These are phyloP conservation scores for Lithospermum erythrorhizon DNA, from an alignment of 257 asterid genomes.

Conservation along the genomic window DNA sequence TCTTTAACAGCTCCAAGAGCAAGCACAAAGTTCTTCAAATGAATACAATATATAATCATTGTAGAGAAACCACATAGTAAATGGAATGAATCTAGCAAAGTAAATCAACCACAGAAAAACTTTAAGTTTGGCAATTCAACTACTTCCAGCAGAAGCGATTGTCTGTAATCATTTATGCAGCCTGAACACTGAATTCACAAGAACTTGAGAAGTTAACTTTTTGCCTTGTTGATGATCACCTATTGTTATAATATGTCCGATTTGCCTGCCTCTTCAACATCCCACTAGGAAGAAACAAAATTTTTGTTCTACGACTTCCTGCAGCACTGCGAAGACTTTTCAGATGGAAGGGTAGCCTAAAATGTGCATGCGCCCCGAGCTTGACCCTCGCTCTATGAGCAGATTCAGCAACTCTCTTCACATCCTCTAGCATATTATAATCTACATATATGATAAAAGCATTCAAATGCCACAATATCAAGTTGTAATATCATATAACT, in stretches of 20 bases:
- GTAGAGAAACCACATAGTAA: no score
- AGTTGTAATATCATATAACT: no score
- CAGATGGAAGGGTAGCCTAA: conserved; percentile 46
- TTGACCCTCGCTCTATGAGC: conserved; percentile 55
- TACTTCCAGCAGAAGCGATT: background rate
- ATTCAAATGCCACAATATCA: no score
- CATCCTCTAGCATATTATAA: conserved; percentile 83
- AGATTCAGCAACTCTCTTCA: conserved; percentile 78
- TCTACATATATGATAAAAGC: conserved; percentile 27
- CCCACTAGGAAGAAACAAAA: conserved; percentile 51
- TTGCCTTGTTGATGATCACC: conserved; percentile 19
- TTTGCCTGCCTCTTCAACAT: conserved; percentile 70
- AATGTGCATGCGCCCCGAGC: conserved; percentile 34
- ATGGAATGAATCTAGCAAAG: no score
- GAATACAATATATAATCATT: no score
- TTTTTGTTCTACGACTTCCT: conserved; percentile 39
- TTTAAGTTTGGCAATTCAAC: no score
- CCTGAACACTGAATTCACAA: background rate
- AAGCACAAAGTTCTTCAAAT: no score
- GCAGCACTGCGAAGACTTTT: conserved; percentile 59
- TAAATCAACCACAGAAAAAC: no score
- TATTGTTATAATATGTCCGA: conserved; percentile 40
- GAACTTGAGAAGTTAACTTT: no score
- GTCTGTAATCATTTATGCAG: background rate
- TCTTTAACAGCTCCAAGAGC: no score